Conservation (phyloP, 192 early-diverging fungal genomes). For the Neocallimastix lanati region DNA sequence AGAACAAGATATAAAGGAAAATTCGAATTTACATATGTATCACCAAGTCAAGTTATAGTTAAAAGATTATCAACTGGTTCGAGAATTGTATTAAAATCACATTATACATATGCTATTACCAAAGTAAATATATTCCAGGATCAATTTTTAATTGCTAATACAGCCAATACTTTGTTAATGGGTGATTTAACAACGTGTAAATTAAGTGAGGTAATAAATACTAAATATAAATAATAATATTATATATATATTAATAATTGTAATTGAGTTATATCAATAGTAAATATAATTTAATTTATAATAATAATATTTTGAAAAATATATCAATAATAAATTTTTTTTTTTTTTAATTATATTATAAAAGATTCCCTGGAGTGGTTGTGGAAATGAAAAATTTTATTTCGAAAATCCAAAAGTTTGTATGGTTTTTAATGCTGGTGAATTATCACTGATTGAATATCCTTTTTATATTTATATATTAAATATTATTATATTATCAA, state of each 20-base stretch:
- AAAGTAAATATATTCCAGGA: conserved; percentile 54
- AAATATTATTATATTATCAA: too few relatives aligned
- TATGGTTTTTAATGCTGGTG: conserved; percentile 49
- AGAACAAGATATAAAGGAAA: conserved; percentile 45
- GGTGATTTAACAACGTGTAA: conserved; percentile 43
- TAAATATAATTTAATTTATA: too few relatives aligned
- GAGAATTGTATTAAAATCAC: conserved; percentile 41
- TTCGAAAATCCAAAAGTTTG: conserved; percentile 42
- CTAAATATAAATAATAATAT: neutral
- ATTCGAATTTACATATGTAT: conserved; percentile 50
- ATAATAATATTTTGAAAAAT: too few relatives aligned
- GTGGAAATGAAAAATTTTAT: conserved; percentile 34
- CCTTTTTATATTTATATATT: neutral
- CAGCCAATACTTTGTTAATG: conserved; percentile 38
- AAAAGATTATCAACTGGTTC: conserved; percentile 45
- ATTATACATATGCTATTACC: conserved; percentile 45
- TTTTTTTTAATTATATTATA: neutral
- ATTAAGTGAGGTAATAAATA: conserved; percentile 23
- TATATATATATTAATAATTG: neutral
- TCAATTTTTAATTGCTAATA: conserved; percentile 43
- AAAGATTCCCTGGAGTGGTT: conserved; percentile 36
- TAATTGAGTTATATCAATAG: too few relatives aligned
- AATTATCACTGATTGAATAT: conserved; percentile 37
- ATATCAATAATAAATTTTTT: too few relatives aligned
- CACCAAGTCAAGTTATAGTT: conserved; percentile 44